Evolutionary conservation across 257 asterid species (phyloP).

Genomic region (Lithospermum erythrorhizon): DNA sequence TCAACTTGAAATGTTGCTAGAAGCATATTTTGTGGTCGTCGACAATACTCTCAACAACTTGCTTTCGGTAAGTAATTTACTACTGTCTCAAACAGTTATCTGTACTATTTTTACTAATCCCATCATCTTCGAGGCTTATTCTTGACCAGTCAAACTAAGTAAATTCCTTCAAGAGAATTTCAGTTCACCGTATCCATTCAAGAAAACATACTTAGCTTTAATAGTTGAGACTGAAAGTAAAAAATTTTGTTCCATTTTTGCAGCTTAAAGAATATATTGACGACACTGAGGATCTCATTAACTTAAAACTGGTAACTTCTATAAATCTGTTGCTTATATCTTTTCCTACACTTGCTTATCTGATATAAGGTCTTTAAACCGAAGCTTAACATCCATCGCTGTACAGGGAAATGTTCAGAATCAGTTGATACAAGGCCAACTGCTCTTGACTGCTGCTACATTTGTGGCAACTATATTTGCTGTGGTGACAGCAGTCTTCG

Average conservation of each 20-base stretch:
- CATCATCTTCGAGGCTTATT: too few species aligned
- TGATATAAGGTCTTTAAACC: not conserved
- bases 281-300: constrained; percentile 95
- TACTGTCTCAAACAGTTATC: not conserved
- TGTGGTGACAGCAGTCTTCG: constrained; percentile 87
- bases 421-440: constrained; percentile 82
- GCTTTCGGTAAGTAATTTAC: constrained; percentile 56
- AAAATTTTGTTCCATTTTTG: constrained; percentile 6
- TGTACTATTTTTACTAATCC: too few species aligned
- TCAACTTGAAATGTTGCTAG: constrained; percentile 96
- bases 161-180: not conserved
- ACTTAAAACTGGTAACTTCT: constrained; percentile 69
- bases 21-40: constrained; percentile 78
- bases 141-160: too few species aligned
- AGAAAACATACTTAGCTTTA: not conserved
- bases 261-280: constrained; percentile 99
- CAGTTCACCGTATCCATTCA: not conserved
- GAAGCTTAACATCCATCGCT: constrained; percentile 5
- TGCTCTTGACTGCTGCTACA: constrained; percentile 95
- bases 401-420: constrained; percentile 96
- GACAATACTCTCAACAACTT: constrained; percentile 83
- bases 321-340: not conserved
- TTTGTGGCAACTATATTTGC: constrained; percentile 76
- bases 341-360: constrained; percentile 1
- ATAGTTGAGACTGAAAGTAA: not conserved